phyloP scores from a whole-genome alignment of 768 basidiomycete genomes.

The Kwoniella bestiolae region DNA sequence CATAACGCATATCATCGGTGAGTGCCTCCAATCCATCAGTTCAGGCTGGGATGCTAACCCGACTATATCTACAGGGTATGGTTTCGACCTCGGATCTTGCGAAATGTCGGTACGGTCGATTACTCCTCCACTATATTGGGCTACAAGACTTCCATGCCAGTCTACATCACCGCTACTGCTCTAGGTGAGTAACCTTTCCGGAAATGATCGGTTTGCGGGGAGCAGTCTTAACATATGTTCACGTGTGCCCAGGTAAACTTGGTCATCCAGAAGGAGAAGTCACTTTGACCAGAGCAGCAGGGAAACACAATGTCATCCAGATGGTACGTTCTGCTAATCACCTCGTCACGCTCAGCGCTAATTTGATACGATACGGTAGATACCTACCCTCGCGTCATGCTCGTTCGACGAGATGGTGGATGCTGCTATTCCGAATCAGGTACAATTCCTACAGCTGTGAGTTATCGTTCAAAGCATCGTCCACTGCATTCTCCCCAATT shows the following conservation, averaged over 20 bases:
- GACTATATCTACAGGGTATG: constrained; percentile 72
- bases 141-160: constrained; percentile 71
- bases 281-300: constrained; percentile 85
- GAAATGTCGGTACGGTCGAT: constrained; percentile 84
- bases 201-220: constrained; percentile 1
- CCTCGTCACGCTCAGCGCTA: neutral
- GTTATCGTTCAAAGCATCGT: constrained; percentile 34
- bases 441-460: constrained; percentile 83
- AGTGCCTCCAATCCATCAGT: constrained; percentile 3
- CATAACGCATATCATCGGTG: constrained; percentile 88
- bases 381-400: constrained; percentile 92
- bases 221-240: neutral
- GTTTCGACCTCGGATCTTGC: constrained; percentile 81
- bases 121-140: constrained; percentile 81
- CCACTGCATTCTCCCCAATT: no score
- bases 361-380: constrained; percentile 61
- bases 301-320: constrained; percentile 73
- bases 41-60: constrained; percentile 29
- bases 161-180: constrained; percentile 70
- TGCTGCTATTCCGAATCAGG: constrained; percentile 75
- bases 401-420: constrained; percentile 96
- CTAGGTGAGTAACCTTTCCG: constrained; percentile 7
- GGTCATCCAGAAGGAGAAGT: constrained; percentile 93
- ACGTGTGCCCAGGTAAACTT: constrained; percentile 84
- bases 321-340: constrained; percentile 62